phyloP scores from a whole-genome alignment of 139 green algal genomes.

The Eudorina sp. region DNA sequence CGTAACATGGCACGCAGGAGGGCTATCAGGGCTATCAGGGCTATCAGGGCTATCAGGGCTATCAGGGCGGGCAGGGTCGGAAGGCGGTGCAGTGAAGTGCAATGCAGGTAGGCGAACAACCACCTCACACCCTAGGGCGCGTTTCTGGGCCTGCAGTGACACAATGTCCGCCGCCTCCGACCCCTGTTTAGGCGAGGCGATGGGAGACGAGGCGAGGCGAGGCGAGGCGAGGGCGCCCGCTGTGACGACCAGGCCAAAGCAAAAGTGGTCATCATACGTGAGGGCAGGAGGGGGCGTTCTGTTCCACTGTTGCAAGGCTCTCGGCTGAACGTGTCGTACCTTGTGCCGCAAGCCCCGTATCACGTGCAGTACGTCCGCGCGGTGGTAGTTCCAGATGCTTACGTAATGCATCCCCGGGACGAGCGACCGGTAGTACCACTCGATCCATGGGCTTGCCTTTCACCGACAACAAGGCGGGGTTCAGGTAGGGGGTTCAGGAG shows the following conservation, averaged over 20 bases:
- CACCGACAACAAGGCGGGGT: background rate
- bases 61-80: background rate
- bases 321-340: background rate
- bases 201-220: too few species aligned
- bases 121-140: too few species aligned
- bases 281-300: background rate
- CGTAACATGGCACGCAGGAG: too few species aligned
- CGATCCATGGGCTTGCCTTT: slow-evolving; percentile 38
- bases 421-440: slow-evolving; percentile 44
- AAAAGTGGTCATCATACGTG: background rate
- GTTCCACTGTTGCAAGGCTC: too few species aligned
- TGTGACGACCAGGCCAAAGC: background rate
- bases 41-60: background rate
- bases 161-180: background rate
- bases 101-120: background rate
- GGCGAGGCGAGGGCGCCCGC: too few species aligned
- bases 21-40: too few species aligned
- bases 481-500: background rate
- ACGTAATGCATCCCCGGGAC: slow-evolving; percentile 40
- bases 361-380: background rate
- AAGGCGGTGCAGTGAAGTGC: background rate
- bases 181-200: too few species aligned
- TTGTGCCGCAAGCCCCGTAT: background rate
- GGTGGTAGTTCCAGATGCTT: slow-evolving; percentile 37
- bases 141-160: too few species aligned